Percentiles rank a stretch among this genome's conserved stretches.
Evolutionary conservation across 768 basidiomycete species (phyloP).

Genomic region (Steccherinum ochraceum): DNA sequence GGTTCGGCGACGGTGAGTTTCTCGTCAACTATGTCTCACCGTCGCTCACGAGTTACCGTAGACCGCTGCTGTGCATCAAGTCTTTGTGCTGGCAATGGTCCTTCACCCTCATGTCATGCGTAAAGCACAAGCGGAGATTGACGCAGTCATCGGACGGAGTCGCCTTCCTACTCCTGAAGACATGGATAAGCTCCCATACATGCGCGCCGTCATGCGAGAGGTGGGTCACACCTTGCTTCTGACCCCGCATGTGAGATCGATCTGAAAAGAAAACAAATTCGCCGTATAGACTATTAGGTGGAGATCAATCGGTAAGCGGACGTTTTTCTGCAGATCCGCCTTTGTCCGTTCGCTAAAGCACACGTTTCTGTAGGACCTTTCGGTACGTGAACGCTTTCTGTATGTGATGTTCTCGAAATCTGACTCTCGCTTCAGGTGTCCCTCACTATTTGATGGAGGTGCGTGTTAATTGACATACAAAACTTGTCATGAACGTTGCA

Average conservation of each 20-base stretch:
- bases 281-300: constrained; percentile 8
- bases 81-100: constrained; percentile 11
- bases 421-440: constrained; percentile 9
- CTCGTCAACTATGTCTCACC: background rate
- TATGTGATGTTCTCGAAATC: no score
- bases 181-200: constrained; percentile 12
- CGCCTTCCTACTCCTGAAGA: constrained; percentile 15
- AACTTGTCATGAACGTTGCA: no score
- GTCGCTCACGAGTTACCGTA: background rate
- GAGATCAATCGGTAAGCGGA: no score
- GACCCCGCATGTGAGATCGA: no score
- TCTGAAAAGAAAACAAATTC: no score
- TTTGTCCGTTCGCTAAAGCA: no score
- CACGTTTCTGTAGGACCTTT: no score
- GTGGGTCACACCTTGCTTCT: no score
- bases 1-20: background rate
- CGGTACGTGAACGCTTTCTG: no score
- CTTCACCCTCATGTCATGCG: constrained; percentile 12
- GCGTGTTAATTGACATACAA: no score
- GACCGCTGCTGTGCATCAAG: background rate
- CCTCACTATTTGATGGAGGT: constrained; percentile 8
- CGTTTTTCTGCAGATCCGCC: no score
- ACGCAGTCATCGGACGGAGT: constrained; percentile 11
- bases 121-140: constrained; percentile 15
- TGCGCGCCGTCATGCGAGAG: constrained; percentile 15